A percentile compares a stretch with the other conserved stretches of the same genome.
Evolutionary conservation across 129 eudicot species (phyloP).

Genomic region (Ambrosia trifida): DNA sequence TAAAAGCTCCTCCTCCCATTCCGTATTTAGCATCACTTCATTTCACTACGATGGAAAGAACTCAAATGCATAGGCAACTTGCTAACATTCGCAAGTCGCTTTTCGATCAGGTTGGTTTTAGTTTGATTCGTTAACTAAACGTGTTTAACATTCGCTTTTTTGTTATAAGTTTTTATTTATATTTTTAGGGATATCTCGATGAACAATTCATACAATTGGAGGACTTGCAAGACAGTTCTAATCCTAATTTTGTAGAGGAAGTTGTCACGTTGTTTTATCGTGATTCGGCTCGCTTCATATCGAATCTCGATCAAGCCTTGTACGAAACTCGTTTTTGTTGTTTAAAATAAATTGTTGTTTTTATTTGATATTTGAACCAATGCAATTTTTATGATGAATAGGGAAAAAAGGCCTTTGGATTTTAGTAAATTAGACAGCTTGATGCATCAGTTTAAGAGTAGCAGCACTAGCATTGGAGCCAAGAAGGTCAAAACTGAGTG

Average conservation of each 20-base stretch:
- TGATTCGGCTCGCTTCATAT: conserved; percentile 72
- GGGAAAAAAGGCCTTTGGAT: conserved; percentile 76
- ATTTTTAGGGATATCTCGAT: conserved; percentile 74
- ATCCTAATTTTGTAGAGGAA: conserved; percentile 93
- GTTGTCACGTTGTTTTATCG: conserved; percentile 72
- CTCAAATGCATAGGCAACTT: conserved; percentile 58
- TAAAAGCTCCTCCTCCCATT: conserved; percentile 30
- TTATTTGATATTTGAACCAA: background rate
- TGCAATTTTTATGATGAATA: background rate
- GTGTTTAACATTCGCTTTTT: background rate
- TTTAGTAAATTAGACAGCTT: conserved; percentile 57
- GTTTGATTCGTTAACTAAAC: background rate
- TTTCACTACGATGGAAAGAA: conserved; percentile 42
- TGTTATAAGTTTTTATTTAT: background rate
- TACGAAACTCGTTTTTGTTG: conserved; percentile 26
- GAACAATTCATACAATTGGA: conserved; percentile 82
- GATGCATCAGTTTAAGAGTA: conserved; percentile 91
- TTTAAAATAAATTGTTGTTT: background rate
- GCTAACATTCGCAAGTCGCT: conserved; percentile 65
- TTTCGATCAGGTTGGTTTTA: conserved; percentile 67
- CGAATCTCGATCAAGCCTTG: conserved; percentile 79
- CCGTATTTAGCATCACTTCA: conserved; percentile 32
- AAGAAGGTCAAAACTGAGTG: conserved; percentile 74
- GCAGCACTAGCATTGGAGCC: conserved; percentile 91
- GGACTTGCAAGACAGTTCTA: conserved; percentile 82